Evolutionary conservation across 2,329 filamentous ascomycete species (phyloP).

Genomic region (Thielaviopsis populi): DNA sequence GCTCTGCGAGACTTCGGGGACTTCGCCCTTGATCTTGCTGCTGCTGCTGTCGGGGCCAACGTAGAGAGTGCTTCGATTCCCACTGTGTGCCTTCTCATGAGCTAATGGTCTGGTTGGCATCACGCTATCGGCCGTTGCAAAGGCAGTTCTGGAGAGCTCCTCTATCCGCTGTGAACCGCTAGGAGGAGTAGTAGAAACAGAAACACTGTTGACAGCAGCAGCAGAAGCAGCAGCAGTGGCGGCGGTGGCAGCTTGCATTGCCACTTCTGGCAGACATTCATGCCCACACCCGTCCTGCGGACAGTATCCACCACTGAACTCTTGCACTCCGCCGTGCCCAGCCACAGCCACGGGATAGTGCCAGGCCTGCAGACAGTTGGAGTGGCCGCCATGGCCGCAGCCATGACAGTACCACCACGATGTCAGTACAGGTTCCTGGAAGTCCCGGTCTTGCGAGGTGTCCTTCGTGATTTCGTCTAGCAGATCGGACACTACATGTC

Average conservation of each 20-base stretch:
- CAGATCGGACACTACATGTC: constrained; percentile 30
- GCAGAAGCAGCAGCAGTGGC: neutral
- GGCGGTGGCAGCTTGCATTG: neutral
- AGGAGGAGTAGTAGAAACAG: constrained; percentile 18
- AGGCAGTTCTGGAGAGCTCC: neutral
- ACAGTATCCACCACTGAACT: constrained; percentile 42
- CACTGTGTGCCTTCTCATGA: constrained; percentile 34
- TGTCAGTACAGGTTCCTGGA: constrained; percentile 23
- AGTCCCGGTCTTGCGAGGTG: constrained; percentile 12
- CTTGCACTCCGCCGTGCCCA: constrained; percentile 15
- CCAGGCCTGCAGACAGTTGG: constrained; percentile 44
- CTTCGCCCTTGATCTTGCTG: constrained; percentile 29
- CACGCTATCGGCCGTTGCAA: neutral
- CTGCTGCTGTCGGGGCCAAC: neutral
- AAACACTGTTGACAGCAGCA: constrained; percentile 2
- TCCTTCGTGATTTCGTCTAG: constrained; percentile 21
- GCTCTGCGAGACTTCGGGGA: constrained; percentile 20
- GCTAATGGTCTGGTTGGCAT: constrained; percentile 37
- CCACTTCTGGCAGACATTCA: constrained; percentile 40
- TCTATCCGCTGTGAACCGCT: constrained; percentile 12
- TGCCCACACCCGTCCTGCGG: constrained; percentile 51
- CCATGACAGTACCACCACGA: constrained; percentile 51
- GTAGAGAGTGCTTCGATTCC: neutral
- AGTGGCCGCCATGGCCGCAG: constrained; percentile 48
- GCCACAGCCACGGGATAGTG: constrained; percentile 26